phyloP scores from a whole-genome alignment of 345 rosid species.

The Citrus trifoliata region DNA sequence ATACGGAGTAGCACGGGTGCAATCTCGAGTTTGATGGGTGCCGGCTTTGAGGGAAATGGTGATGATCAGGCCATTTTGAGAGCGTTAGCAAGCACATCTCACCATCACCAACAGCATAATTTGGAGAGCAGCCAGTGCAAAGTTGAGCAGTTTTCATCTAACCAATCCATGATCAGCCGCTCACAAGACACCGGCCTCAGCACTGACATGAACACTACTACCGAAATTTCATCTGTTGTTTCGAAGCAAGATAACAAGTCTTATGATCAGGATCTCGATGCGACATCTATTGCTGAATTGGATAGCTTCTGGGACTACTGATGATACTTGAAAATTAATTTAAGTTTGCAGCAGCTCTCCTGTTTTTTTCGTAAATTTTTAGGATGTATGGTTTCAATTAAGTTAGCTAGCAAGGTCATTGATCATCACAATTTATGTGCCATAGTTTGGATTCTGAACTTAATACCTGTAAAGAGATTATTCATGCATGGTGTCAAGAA shows the following conservation, averaged over 20 bases:
- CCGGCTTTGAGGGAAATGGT: background rate
- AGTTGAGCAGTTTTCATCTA: constrained; percentile 53
- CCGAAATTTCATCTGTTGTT: constrained; percentile 48
- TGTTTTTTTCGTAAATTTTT: constrained; percentile 4
- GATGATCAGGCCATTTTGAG: constrained; percentile 21
- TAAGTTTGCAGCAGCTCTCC: background rate
- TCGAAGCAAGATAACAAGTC: constrained; percentile 39
- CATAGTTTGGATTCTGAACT: constrained; percentile 12
- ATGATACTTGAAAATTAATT: background rate
- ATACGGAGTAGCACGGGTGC: background rate
- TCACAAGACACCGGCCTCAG: constrained; percentile 70
- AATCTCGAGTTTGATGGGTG: constrained; percentile 1
- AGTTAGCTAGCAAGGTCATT: constrained; percentile 4
- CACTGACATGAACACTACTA: constrained; percentile 50
- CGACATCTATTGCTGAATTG: constrained; percentile 29
- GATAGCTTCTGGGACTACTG: constrained; percentile 41
- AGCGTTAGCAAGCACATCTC: constrained; percentile 9
- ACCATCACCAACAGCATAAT: background rate
- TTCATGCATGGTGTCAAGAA: constrained; percentile 27
- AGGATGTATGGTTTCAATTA: constrained; percentile 12
- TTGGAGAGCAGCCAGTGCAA: constrained; percentile 32
- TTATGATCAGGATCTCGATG: constrained; percentile 30
- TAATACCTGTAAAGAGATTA: constrained; percentile 30
- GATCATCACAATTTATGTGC: background rate
- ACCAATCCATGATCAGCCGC: constrained; percentile 47